Conservation (phyloP, 106 monocot species). For the Dioscorea dumetorum region DNA sequence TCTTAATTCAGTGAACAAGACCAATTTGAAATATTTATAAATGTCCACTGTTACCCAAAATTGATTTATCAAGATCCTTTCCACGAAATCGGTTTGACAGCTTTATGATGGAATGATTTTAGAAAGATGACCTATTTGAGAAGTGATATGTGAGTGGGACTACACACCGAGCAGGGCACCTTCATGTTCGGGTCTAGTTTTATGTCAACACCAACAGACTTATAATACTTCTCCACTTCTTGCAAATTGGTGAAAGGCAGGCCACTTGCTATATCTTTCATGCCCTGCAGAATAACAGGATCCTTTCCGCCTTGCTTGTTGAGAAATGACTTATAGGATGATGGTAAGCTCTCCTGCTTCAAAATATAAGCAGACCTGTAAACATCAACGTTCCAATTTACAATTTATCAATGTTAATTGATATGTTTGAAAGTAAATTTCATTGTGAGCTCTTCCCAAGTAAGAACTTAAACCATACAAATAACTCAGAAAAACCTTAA, state of each 20-base stretch:
- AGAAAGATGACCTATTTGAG: no score
- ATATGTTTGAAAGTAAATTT: no score
- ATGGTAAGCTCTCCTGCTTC: constrained; percentile 91
- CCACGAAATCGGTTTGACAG: no score
- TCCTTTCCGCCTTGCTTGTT: constrained; percentile 96
- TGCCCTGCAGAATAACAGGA: constrained; percentile 52
- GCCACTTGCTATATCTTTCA: constrained; percentile 48
- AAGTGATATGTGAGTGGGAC: not conserved
- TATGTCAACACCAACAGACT: constrained; percentile 58
- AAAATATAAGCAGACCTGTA: constrained; percentile 90
- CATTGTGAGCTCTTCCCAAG: no score
- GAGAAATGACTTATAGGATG: constrained; percentile 83
- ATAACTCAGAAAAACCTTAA: no score
- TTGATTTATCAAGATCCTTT: no score
- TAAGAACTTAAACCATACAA: no score
- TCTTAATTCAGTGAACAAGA: no score
- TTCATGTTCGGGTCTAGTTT: constrained; percentile 88
- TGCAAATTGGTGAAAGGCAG: constrained; percentile 53
- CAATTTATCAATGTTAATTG: no score
- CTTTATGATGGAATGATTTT: no score
- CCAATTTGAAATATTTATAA: no score
- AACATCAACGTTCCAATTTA: not conserved
- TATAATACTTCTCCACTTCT: constrained; percentile 68
- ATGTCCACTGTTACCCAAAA: no score
- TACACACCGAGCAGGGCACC: constrained; percentile 89